Percentiles rank a stretch among this genome's conserved stretches.
Evolutionary conservation across 2,329 filamentous ascomycete species (phyloP).

Genomic region (Pseudogymnoascus pannorum): DNA sequence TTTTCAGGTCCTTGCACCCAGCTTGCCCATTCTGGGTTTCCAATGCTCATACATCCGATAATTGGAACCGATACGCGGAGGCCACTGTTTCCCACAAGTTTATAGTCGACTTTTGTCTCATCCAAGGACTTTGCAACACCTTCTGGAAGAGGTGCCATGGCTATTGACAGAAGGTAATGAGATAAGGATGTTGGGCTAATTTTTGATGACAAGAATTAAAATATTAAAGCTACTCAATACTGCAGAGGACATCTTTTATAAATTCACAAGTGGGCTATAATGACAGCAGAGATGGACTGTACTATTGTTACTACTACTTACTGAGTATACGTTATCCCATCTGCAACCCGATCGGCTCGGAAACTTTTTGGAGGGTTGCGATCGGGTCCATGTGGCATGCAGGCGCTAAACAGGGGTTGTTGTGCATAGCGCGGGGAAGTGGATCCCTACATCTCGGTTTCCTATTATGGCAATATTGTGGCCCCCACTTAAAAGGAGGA

Average conservation of each 20-base stretch:
- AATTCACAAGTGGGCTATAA: neutral
- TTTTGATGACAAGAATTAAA: neutral
- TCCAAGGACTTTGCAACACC: conserved; percentile 27
- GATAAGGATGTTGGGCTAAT: neutral
- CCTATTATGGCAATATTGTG: neutral
- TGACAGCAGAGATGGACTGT: neutral
- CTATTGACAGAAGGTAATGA: neutral
- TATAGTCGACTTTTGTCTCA: conserved; percentile 40
- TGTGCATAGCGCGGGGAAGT: neutral
- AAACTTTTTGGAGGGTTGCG: neutral
- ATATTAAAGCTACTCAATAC: neutral
- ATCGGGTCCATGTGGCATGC: neutral
- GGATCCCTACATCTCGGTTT: neutral
- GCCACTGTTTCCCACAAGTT: conserved; percentile 52
- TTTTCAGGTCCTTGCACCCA: conserved; percentile 55
- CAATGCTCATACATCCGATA: conserved; percentile 58
- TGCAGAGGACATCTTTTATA: conserved; percentile 3
- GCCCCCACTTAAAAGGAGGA: neutral
- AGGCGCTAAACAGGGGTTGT: neutral
- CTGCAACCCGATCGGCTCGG: conserved; percentile 3
- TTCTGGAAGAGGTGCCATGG: conserved; percentile 1
- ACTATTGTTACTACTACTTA: neutral
- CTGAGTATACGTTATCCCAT: neutral
- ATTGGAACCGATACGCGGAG: conserved; percentile 57
- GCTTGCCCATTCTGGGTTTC: conserved; percentile 41